phyloP scores from a whole-genome alignment of 176 grass and related monocot species.

The Zoysia japonica region DNA sequence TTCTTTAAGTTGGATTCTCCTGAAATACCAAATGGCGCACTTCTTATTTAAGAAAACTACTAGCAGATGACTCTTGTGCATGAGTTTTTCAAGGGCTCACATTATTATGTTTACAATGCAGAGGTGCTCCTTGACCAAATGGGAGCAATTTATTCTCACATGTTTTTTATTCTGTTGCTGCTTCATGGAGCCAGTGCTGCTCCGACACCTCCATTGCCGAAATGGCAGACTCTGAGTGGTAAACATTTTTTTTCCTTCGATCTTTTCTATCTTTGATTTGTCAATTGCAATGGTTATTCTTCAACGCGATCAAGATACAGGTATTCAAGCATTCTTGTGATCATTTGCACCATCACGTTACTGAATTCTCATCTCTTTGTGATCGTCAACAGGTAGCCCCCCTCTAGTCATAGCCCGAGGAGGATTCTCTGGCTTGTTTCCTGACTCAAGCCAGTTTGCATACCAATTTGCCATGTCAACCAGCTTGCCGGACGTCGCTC shows the following conservation, averaged over 20 bases:
- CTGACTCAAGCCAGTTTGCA: conserved; percentile 62
- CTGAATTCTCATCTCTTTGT: conserved; percentile 24
- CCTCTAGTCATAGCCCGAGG: conserved; percentile 70
- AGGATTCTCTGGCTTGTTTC: conserved; percentile 83
- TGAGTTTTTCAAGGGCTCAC: conserved; percentile 13
- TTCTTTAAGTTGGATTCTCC: conserved; percentile 1
- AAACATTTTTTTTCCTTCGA: neutral
- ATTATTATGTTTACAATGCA: conserved; percentile 26
- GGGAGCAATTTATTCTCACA: conserved; percentile 58
- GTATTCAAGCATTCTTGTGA: conserved; percentile 10
- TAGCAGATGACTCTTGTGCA: neutral
- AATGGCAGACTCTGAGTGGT: conserved; percentile 81
- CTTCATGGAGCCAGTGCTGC: conserved; percentile 59
- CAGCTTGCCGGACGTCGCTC: conserved; percentile 48
- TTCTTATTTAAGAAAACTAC: neutral
- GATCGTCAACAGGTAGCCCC: conserved; percentile 46
- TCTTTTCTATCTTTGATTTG: conserved; percentile 11
- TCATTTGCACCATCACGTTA: conserved; percentile 1
- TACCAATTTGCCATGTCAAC: conserved; percentile 59
- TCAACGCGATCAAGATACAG: conserved; percentile 3
- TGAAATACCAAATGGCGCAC: neutral
- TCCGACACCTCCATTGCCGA: conserved; percentile 32
- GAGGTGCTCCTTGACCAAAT: conserved; percentile 62
- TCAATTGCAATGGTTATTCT: conserved; percentile 1
- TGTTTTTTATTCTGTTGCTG: conserved; percentile 56